These are phyloP conservation scores for Populus deltoides DNA, from an alignment of 345 rosid species.

Conservation along the genomic window DNA sequence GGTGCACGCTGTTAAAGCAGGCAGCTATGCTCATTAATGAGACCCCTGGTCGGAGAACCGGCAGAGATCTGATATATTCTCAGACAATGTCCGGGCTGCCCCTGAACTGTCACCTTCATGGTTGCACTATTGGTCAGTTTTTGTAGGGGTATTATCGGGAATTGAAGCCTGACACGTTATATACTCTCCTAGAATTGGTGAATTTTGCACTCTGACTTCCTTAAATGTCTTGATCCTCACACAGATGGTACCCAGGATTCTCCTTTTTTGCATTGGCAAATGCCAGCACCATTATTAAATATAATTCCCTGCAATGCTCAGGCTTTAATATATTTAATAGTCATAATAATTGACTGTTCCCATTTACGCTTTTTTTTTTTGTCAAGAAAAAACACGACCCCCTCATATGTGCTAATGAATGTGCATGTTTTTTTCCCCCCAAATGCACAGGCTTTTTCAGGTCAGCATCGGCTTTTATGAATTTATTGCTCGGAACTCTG, in stretches of 20 bases:
- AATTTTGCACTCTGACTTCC: conserved; percentile 17
- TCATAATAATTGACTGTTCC: background rate
- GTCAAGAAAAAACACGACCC: no score
- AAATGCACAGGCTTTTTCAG: conserved; percentile 77
- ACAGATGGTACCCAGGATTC: conserved; percentile 18
- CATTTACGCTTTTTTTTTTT: background rate
- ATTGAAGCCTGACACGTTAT: conserved; percentile 16
- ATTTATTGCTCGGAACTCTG: conserved; percentile 64
- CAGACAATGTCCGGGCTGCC: conserved; percentile 49
- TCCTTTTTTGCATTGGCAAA: conserved; percentile 14
- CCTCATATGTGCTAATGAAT: no score
- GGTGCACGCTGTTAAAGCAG: conserved; percentile 33
- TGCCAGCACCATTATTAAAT: background rate
- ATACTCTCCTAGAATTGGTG: conserved; percentile 30
- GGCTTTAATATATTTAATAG: conserved; percentile 13
- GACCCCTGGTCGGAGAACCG: conserved; percentile 28
- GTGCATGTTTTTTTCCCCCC: no score
- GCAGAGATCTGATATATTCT: conserved; percentile 38
- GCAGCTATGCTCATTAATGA: conserved; percentile 4
- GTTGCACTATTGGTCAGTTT: background rate
- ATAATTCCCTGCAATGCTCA: background rate
- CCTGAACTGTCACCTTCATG: conserved; percentile 29
- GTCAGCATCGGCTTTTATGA: conserved; percentile 88
- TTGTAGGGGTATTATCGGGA: conserved; percentile 55
- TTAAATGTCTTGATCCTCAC: conserved; percentile 20